Base-by-base conservation (phyloP, 192 early-diverging fungal species). In the Coemansia erecta region DNA sequence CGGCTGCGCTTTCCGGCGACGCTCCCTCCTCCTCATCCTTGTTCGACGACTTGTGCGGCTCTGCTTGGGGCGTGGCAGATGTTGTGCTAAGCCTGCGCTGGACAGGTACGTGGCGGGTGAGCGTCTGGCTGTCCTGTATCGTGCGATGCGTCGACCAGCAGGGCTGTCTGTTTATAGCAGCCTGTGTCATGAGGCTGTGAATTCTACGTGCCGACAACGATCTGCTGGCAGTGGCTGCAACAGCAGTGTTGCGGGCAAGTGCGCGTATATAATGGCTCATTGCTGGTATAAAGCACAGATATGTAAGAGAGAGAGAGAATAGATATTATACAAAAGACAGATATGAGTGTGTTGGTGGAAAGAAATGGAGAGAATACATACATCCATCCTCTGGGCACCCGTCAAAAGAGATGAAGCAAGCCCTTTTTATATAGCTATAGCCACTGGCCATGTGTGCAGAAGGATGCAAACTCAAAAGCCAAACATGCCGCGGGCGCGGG, bases 201-300 rank as follows among this genome's bases (percentile, higher is more conserved):
- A 59, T 48, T 21, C 33, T 31, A 17, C 57, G 31, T 4, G 19
- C 33, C 11, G 35, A 37, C 21, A 56, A 22, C 14, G 63, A 64
- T 18, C 37, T 52, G 28, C 28, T 31, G 7, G 28, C 28, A 31
- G 7, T 7, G 12, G 63, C 46, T 19, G 60, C 26, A 6, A 57
- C 52, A 9, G 53, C 60, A 33, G 64, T 26, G 31, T 60, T 53
- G 42, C 77, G 70, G 40, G 63, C 31, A 18, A 73, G 35, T 7
- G 41, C 33, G 51, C 70, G 71, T 17, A 50, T 47, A 15, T 60
- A 41, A 21, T 66, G 26, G 52, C 77, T 73, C 63, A 70, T 72
- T 18, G 40, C 46, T n/a, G 31, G 2, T 52, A 59, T 37, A 31
- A 17, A 7, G 26, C 40, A 33, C 6, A 48, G 43, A 49, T 31